phyloP scores from a whole-genome alignment of 2,329 filamentous ascomycete species.

The Alternaria sp. region DNA sequence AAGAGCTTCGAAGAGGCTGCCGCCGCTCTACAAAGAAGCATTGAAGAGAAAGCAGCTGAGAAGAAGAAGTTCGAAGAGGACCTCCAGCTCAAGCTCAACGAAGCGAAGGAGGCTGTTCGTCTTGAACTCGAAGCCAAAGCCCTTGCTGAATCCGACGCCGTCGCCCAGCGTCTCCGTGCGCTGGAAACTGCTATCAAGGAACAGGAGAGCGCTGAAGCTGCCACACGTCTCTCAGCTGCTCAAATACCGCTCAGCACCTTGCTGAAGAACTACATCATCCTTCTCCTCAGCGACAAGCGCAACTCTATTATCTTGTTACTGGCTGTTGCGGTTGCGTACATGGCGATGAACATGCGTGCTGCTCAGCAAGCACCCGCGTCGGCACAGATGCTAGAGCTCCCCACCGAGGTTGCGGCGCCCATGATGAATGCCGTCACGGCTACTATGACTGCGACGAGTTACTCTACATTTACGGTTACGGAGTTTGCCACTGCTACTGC shows the following conservation, averaged over 20 bases:
- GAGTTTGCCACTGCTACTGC: slow-evolving; percentile 18
- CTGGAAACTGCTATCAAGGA: slow-evolving; percentile 39
- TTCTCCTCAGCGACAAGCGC: slow-evolving; percentile 59
- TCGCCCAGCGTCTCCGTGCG: slow-evolving; percentile 38
- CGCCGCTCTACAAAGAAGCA: slow-evolving; percentile 31
- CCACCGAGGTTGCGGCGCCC: neutral
- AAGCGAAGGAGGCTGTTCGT: slow-evolving; percentile 42
- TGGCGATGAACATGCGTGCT: slow-evolving; percentile 39
- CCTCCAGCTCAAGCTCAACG: slow-evolving; percentile 36
- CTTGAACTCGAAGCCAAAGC: slow-evolving; percentile 40
- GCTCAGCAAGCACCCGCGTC: slow-evolving; percentile 8
- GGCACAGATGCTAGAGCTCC: neutral
- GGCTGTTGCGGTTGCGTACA: slow-evolving; percentile 51
- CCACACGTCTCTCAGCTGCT: slow-evolving; percentile 16
- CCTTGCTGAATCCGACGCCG: slow-evolving; percentile 32
- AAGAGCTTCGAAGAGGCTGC: slow-evolving; percentile 36
- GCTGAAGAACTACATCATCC: slow-evolving; percentile 60
- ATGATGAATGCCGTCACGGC: slow-evolving; percentile 26
- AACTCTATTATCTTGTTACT: slow-evolving; percentile 60
- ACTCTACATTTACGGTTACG: slow-evolving; percentile 37
- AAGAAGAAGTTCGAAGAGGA: slow-evolving; percentile 36
- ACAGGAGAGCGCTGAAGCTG: slow-evolving; percentile 16
- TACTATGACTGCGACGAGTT: slow-evolving; percentile 33
- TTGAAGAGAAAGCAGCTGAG: slow-evolving; percentile 37
- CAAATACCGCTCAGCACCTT: slow-evolving; percentile 61